Base-by-base conservation (phyloP, 345 rosid genomes). In the Citrus reticulata region DNA sequence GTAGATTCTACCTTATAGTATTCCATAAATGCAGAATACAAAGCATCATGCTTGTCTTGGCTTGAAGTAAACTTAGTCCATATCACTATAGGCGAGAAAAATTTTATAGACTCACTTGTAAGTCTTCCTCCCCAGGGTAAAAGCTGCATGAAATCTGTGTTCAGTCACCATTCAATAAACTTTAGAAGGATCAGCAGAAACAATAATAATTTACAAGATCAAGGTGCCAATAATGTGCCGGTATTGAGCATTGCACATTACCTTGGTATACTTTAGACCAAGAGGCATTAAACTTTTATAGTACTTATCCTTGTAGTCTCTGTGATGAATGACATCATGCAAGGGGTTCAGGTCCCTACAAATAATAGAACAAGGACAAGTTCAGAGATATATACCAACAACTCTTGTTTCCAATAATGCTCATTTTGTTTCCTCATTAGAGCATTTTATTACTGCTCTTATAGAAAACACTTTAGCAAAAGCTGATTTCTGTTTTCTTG, bases 111-210 rank as follows among this genome's bases (percentile, higher is more conserved):
- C 81, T 95, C 99, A 58, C 93, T 88, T 0, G 99, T 93, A 76
- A 95, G 87, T 85, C 92, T 92, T 42, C 99, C 99, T 79, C 99
- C 99, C 99, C 99, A 95, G 20, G 96, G 96, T 71, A 95, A 91
- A 83, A 88, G 87, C 99, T 95, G 91, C 92, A 91, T 35, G 82
- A 83, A 86, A 82, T 79, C 83, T 83, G 79, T 80, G 78, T 83
- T 88, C 84, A 83, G 85, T 85, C 76, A 76, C 76, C 75, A 82
- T 77, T 81, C 35, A 73, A 80, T 74, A 35, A 80, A 78, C 69
- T 86, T 74, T 68, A 77, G 83, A 61, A 40, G 25, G 32, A 65
- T n/a, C 5, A 7, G 46, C 32, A 71, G 60, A 78, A 5, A 49
- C 65, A 19, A 70, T 70, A 22, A 70, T 62, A 75, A n/a, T 54